These are phyloP conservation scores for Fusarium luffae DNA, from an alignment of 2,329 filamentous ascomycete genomes.

Conservation along the genomic window DNA sequence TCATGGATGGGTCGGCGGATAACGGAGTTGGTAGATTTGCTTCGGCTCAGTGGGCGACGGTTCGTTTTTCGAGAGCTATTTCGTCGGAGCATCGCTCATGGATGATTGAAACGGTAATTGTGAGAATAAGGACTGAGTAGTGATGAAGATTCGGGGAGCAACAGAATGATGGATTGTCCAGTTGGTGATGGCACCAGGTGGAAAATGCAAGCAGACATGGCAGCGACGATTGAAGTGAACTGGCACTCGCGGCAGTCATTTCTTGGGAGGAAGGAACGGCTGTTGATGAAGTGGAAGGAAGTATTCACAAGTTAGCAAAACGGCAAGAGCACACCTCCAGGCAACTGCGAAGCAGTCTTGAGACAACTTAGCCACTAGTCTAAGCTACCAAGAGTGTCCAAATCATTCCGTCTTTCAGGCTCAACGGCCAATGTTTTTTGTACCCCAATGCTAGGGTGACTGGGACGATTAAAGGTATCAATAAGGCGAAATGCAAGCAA, in stretches of 20 bases:
- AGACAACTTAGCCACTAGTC: neutral
- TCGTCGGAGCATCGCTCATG: conserved; percentile 59
- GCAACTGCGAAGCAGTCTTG: neutral
- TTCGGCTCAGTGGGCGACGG: conserved; percentile 58
- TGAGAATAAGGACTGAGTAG: neutral
- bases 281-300: conserved; percentile 8
- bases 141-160: neutral
- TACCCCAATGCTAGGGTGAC: too few species aligned
- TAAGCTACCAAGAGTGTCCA: neutral
- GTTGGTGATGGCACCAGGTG: conserved; percentile 6
- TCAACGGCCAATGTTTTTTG: neutral
- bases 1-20: conserved; percentile 52
- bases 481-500: accelerated
- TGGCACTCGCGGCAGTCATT: neutral
- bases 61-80: conserved; percentile 59
- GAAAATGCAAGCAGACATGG: neutral
- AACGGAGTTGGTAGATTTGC: conserved; percentile 65
- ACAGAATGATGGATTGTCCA: conserved; percentile 15
- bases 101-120: neutral
- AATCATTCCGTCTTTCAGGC: too few species aligned
- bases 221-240: neutral
- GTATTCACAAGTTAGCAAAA: neutral
- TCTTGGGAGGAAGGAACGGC: neutral
- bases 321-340: neutral
- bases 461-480: neutral